A percentile compares a stretch with the other conserved stretches of the same genome.
phyloP scores from a whole-genome alignment of 2,329 filamentous ascomycete genomes.

The Aureobasidium melanogenum region DNA sequence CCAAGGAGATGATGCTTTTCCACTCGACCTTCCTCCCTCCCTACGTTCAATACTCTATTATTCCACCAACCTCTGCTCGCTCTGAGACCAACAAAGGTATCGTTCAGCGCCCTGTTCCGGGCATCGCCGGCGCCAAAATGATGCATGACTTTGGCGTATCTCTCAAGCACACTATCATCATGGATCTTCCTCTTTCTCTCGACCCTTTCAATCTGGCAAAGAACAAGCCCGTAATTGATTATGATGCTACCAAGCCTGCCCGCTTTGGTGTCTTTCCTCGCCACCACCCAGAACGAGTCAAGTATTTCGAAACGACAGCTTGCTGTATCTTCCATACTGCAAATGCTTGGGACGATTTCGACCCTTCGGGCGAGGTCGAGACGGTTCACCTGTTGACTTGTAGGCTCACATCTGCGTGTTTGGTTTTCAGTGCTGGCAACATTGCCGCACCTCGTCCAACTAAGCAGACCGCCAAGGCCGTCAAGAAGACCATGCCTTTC shows the following conservation, averaged over 20 bases:
- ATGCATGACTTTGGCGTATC: constrained; percentile 72
- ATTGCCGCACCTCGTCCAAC: constrained; percentile 44
- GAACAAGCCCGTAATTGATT: constrained; percentile 50
- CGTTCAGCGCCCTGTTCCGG: constrained; percentile 50
- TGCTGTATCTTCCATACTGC: constrained; percentile 66
- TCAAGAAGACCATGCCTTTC: constrained; percentile 34
- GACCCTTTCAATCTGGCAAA: constrained; percentile 53
- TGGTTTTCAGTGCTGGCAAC: constrained; percentile 58
- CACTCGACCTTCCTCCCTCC: constrained; percentile 58
- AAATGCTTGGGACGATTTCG: constrained; percentile 55
- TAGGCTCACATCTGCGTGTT: constrained; percentile 55
- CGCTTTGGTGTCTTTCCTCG: constrained; percentile 62
- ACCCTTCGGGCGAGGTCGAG: constrained; percentile 23
- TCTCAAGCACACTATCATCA: constrained; percentile 52
- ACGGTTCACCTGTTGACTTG: constrained; percentile 58
- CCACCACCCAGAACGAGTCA: constrained; percentile 45
- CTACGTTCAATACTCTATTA: constrained; percentile 58
- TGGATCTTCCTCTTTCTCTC: constrained; percentile 59
- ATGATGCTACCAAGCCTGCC: constrained; percentile 48
- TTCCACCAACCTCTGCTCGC: constrained; percentile 27
- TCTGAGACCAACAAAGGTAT: constrained; percentile 20
- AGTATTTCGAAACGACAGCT: constrained; percentile 59
- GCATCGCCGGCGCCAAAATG: constrained; percentile 57
- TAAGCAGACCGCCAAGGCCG: constrained; percentile 17
- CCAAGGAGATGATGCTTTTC: constrained; percentile 58